Evolutionary conservation across 345 rosid species (phyloP), one percentile per base, ranked within the genome.

Genomic region (Crucihimalaya himalaica): DNA sequence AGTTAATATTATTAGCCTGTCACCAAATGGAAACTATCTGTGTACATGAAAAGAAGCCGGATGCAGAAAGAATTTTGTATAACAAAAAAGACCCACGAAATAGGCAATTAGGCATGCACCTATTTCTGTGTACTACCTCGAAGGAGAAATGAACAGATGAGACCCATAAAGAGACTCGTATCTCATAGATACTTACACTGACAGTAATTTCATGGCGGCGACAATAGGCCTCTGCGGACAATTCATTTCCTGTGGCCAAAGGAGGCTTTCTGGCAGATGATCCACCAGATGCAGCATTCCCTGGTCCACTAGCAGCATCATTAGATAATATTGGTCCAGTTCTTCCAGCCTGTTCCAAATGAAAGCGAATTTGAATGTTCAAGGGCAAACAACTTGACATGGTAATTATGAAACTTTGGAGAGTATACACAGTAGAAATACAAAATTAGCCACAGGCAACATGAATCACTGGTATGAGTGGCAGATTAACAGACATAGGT

Each of bases 161-260:
- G 31, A 63, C 63, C 35, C n/a, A 28, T 5, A 66, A 8, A 25
- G 29, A 37, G 58, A 34, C 23, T 47, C 23, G 18, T 47, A 31
- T 37, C 18, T 19, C 58, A 28, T 18, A 28, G 42, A 66, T 64
- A 84, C 96, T 89, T 78, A 94, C 97, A 45, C 76, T 57, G 39
- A 89, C 88, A 52, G 89, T 79, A 67, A 91, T 91, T 77, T 94
- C 98, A 85, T 94, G 97, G n/a, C 76, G 84, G 51, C 81, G 86
- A 9, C 91, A 82, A 74, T 89, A 94, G 64, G 86, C 97, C 69
- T 89, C 96, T 8, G 85, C 79, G 23, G 95, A 88, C 60, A 89
- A 13, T 72, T 69, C 56, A 74, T 45, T 74, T 73, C 79, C 97
- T 5, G 73, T 28, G 42, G 81, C 82, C 0, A 83, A 82, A 42